Evolutionary conservation across 805 yeast genomes (phyloP), one percentile per base, ranked within the genome.

Genomic region (Kockiozyma suomiensis): DNA sequence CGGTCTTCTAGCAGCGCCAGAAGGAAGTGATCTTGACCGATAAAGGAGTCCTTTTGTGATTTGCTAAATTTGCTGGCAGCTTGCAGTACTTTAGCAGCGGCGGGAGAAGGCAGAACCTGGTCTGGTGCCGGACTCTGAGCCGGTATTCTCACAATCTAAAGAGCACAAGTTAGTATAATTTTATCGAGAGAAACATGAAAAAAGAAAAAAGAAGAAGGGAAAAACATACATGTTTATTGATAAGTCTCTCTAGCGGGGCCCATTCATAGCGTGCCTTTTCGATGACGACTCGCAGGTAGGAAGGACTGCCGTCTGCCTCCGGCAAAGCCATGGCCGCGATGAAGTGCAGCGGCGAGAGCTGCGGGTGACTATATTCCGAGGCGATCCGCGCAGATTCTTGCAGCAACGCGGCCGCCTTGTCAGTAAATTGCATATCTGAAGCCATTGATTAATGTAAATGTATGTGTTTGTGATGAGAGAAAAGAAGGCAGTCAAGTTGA

Each of bases 1-100:
- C 82, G 72, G 68, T 93, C 97, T 28, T 91, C 94, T 51, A 94
- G 76, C 40, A 94, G 77, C 0, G 97, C 97, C 60, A 91, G 78
- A 52, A 94, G 76, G 12, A 94, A 77, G 74, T 94, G 99, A 75
- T 94, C 99, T 76, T 93, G 98, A 1, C 97, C 98, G 57, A 94
- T 82, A 70, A 83, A 94, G 19, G 86, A 80, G 75, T 94, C 99
- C 74, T 93, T 93, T 73, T 93, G 99, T 69, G 88, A 88, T 53
- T 84, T 79, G 75, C 88, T 88, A 69, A 90, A 83, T 71, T 90
- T 88, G 51, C 80, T 80, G 15, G 98, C 96, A 40, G 82, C 83
- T 65, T 82, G 82, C 48, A 94, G 73, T 21, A 94, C 83, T 71
- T 84, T 86, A 21, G 89, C 90, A 35, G 91, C 80, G n/a, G 90